Percentiles rank a stretch among this genome's conserved stretches.
These are phyloP conservation scores for Psophocarpus tetragonolobus DNA, from an alignment of 306 rosid genomes.

Conservation along the genomic window DNA sequence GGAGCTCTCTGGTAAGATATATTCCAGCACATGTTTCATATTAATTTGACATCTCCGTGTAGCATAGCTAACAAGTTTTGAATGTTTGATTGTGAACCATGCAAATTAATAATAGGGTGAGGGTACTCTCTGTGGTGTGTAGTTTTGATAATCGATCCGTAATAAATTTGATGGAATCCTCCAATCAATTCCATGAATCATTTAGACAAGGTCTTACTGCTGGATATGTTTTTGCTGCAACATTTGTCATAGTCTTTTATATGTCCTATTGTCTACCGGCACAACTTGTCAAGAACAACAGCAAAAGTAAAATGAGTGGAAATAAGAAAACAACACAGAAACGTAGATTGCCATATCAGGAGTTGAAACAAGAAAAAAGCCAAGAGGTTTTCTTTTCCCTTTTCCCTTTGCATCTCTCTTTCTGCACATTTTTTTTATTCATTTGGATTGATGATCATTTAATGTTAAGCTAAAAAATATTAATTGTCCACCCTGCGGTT, in stretches of 20 bases:
- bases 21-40: background rate
- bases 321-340: background rate
- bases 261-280: conserved; percentile 1
- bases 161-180: background rate
- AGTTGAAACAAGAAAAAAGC: background rate
- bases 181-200: conserved; percentile 2
- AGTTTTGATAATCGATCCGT: background rate
- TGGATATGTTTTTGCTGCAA: conserved; percentile 28
- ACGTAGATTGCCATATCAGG: background rate
- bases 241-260: background rate
- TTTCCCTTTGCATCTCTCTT: background rate
- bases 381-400: background rate
- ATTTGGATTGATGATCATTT: background rate
- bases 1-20: background rate
- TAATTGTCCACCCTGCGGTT: background rate
- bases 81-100: background rate
- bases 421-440: background rate
- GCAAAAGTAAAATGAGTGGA: background rate
- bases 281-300: background rate
- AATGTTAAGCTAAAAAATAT: background rate
- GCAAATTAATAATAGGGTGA: background rate
- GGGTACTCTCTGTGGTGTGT: background rate
- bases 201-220: conserved; percentile 15
- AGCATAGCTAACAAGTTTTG: background rate
- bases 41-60: background rate